Conservation (phyloP, 148 eudicot genomes). For the Simmondsia chinensis region DNA sequence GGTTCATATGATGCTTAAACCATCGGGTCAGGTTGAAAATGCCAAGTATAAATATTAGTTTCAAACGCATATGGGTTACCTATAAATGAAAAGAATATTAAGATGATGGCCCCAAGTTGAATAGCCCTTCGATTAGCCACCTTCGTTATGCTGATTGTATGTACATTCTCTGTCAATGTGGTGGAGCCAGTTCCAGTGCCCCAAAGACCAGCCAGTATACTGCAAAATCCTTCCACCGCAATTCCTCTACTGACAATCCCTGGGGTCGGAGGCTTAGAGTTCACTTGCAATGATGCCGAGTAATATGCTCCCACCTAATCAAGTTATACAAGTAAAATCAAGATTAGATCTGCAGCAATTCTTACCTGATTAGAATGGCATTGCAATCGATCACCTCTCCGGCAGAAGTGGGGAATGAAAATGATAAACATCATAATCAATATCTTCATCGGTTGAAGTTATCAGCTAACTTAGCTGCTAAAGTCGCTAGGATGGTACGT, state of each 20-base stretch:
- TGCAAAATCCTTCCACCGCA: slow-evolving; percentile 92
- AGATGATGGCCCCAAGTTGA: slow-evolving; percentile 66
- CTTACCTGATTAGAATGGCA: background rate
- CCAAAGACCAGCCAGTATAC: slow-evolving; percentile 90
- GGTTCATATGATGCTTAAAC: too few species aligned
- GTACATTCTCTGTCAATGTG: slow-evolving; percentile 75
- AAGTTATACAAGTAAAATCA: background rate
- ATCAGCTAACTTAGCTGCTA: too few species aligned
- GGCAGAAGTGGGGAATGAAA: too few species aligned
- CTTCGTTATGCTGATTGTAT: slow-evolving; percentile 70
- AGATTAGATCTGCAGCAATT: background rate
- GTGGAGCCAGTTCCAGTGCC: slow-evolving; percentile 90
- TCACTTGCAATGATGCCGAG: slow-evolving; percentile 48
- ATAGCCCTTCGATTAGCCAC: slow-evolving; percentile 68
- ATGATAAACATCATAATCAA: too few species aligned
- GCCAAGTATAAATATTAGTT: too few species aligned
- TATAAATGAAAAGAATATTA: slow-evolving; percentile 64
- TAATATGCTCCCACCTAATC: slow-evolving; percentile 80
- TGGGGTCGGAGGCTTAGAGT: slow-evolving; percentile 73
- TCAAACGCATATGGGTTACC: too few species aligned
- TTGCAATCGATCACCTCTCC: too few species aligned
- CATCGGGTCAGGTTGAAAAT: too few species aligned
- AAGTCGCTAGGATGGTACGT: too few species aligned
- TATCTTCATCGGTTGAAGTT: too few species aligned
- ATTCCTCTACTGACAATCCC: slow-evolving; percentile 82